These are phyloP conservation scores for Trifolium dubium DNA, from an alignment of 306 rosid genomes.

Conservation along the genomic window DNA sequence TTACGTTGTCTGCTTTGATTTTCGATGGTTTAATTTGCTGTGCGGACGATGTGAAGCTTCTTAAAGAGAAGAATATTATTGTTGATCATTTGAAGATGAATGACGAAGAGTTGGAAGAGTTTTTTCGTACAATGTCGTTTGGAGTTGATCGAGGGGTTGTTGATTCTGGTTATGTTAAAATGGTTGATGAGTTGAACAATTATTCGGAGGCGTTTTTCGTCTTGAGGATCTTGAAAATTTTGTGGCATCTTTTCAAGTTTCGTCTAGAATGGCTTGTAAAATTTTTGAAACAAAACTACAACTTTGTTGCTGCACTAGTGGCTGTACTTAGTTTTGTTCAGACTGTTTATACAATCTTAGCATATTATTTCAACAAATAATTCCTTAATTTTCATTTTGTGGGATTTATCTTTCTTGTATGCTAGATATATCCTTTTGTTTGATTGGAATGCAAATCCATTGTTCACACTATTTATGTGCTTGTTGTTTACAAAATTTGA, in stretches of 20 bases:
- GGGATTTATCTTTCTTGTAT: not conserved
- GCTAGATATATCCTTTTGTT: too few species aligned
- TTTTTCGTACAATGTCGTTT: not conserved
- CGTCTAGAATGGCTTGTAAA: not conserved
- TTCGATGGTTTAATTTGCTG: slow-evolving; percentile 16
- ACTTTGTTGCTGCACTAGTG: not conserved
- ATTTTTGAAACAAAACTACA: not conserved
- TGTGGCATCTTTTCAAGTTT: not conserved
- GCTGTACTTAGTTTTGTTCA: not conserved
- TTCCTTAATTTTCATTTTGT: not conserved
- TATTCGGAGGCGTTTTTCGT: not conserved
- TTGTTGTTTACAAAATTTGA: too few species aligned
- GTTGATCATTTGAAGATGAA: not conserved
- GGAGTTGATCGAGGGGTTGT: not conserved
- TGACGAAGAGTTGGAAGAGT: not conserved
- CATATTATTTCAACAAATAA: not conserved
- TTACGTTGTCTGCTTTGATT: not conserved
- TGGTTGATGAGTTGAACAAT: not conserved
- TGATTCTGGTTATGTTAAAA: not conserved
- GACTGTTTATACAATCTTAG: not conserved
- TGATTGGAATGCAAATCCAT: not conserved
- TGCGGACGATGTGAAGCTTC: not conserved
- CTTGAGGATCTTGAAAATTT: not conserved
- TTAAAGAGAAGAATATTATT: not conserved
- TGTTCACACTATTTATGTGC: not conserved